phyloP scores from a whole-genome alignment of 495 filamentous ascomycete species.

The Penicillium silybi region DNA sequence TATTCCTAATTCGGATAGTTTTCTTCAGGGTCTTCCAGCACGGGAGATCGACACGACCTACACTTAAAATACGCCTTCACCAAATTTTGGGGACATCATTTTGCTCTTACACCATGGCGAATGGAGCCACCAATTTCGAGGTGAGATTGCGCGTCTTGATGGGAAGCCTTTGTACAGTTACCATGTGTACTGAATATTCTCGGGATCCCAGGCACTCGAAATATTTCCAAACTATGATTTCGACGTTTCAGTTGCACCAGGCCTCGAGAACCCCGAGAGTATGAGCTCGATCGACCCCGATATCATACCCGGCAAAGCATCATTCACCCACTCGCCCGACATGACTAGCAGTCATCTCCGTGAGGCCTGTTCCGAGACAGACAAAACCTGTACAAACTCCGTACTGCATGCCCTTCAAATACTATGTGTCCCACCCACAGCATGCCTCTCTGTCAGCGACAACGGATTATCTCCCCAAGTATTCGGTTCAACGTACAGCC shows the following conservation, averaged over 20 bases:
- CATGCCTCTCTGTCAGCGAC: background rate
- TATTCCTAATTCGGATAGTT: background rate
- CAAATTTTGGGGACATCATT: background rate
- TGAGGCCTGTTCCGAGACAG: background rate
- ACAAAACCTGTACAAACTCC: background rate
- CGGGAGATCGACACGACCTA: background rate
- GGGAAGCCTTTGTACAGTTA: too few relatives aligned
- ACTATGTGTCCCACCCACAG: conserved; percentile 1
- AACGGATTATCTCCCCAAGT: background rate
- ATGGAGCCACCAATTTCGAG: background rate
- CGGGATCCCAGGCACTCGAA: background rate
- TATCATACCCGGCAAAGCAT: background rate
- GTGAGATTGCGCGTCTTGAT: too few relatives aligned
- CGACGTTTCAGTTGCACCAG: background rate
- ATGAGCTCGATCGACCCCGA: background rate
- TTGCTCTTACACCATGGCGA: too few relatives aligned
- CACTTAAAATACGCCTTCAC: background rate
- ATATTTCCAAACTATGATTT: background rate
- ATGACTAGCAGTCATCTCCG: background rate
- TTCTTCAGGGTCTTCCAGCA: background rate
- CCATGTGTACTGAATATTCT: background rate
- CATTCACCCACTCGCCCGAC: background rate
- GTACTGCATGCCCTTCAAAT: background rate
- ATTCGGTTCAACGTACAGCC: background rate
- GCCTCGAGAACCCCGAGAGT: too few relatives aligned